Evolutionary conservation across 2,329 filamentous ascomycete species (phyloP), one percentile per base, ranked within the genome.

Genomic region (Xylariaceae sp.): DNA sequence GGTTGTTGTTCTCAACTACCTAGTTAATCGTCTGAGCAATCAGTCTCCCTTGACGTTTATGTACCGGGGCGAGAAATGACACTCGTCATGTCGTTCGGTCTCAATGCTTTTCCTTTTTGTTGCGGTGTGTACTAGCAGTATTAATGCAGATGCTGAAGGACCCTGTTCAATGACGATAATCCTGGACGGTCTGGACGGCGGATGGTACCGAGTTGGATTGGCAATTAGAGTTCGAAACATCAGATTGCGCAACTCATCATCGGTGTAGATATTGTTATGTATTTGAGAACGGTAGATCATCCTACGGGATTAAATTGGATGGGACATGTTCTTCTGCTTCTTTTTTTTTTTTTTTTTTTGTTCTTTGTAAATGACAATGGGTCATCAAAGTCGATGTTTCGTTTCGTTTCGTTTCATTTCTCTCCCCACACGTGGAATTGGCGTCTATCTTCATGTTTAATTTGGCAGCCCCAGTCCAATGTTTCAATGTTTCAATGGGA

Each of bases 401-500:
- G 23, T 26, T 26, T 26, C 23, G n/a, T n/a, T n/a, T n/a, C n/a
- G n/a, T n/a, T n/a, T n/a, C n/a, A n/a, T n/a, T n/a, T 9, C 23
- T 26, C 9, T 26, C 9, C 9, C 4, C 23, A 9, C 23, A 26
- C 23, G 9, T 26, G 23, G n/a, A n/a, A n/a, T n/a, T n/a, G 23
- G 23, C 23, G 23, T 26, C 9, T 26, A 26, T 26, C n/a, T n/a
- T n/a, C n/a, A n/a, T n/a, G n/a, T 26, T 26, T 4, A 26, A 4
- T 26, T 26, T 26, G 23, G 9, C 23, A 26, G 23, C 23, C 32
- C 32, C 7, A 18, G 40, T 37, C 12, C 43, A 56, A 56, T 37
- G 26, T 50, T 47, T 37, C 4, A 10, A 44, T 55, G 56, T 62
- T 60, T 62, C 50, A 57, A 57, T 56, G 44, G 53, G 59, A 57